Evolutionary conservation across 441 rosid species (phyloP).

Genomic region (Aleurites moluccanus): DNA sequence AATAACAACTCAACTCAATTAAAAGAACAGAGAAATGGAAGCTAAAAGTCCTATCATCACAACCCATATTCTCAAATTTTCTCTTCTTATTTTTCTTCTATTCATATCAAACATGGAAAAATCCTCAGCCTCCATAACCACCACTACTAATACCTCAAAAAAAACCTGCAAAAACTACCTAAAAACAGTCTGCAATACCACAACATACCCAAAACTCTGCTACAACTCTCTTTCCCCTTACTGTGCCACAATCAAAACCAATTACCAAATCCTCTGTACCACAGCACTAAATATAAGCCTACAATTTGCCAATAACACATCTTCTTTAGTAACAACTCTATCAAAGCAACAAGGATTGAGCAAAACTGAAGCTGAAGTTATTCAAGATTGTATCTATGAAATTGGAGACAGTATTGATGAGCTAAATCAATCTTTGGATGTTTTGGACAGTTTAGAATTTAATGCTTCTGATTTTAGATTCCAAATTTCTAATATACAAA

Average conservation of each 20-base stretch:
- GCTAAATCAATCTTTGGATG: constrained; percentile 47
- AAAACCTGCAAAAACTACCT: constrained; percentile 45
- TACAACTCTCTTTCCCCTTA: constrained; percentile 47
- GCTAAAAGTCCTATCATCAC: neutral
- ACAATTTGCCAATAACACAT: constrained; percentile 33
- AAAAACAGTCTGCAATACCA: constrained; percentile 49
- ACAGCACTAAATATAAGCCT: constrained; percentile 42
- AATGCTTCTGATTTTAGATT: constrained; percentile 26
- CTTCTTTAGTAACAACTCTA: constrained; percentile 27
- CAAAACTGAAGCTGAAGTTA: constrained; percentile 33
- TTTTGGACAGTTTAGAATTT: constrained; percentile 24
- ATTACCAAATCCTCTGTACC: constrained; percentile 49
- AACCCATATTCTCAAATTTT: neutral
- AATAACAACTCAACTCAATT: neutral
- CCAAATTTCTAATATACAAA: constrained; percentile 47
- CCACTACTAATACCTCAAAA: constrained; percentile 6
- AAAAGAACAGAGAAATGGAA: constrained; percentile 11
- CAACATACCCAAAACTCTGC: constrained; percentile 47
- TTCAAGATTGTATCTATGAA: constrained; percentile 54
- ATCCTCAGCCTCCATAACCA: constrained; percentile 11
- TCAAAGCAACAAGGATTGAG: constrained; percentile 32
- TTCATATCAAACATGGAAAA: constrained; percentile 20
- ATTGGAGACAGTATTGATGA: constrained; percentile 44
- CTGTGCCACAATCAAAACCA: constrained; percentile 40
- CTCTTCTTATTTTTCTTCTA: constrained; percentile 31